Evolutionary conservation across 2,329 filamentous ascomycete genomes (phyloP).

Genomic region (Neobulgaria alba): DNA sequence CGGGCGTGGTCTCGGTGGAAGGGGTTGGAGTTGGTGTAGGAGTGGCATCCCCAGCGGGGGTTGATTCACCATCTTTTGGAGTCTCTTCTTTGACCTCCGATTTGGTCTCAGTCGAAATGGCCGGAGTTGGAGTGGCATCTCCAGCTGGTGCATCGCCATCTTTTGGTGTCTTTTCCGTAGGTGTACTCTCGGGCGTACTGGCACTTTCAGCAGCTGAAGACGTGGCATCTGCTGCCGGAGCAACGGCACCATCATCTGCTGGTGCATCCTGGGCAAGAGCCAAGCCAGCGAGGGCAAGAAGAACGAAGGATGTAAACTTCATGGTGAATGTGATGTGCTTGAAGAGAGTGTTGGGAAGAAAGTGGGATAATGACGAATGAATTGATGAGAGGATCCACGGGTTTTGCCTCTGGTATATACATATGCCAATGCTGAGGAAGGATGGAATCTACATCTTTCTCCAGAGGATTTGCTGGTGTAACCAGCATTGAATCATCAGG

Average conservation of each 20-base stretch:
- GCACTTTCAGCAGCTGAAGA: background rate
- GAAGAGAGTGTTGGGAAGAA: background rate
- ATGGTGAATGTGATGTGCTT: background rate
- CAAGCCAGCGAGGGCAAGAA: background rate
- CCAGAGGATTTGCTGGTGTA: too few relatives aligned
- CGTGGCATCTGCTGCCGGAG: background rate
- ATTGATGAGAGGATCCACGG: too few relatives aligned
- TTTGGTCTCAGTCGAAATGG: background rate
- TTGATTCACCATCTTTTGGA: background rate
- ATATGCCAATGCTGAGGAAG: too few relatives aligned
- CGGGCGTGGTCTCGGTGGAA: too few relatives aligned
- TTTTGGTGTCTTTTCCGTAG: too few relatives aligned
- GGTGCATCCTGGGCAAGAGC: background rate
- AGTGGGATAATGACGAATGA: too few relatives aligned
- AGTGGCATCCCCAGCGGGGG: background rate
- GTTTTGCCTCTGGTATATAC: too few relatives aligned
- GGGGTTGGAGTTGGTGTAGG: background rate
- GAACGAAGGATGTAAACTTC: background rate
- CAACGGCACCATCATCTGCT: background rate
- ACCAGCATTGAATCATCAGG: too few relatives aligned
- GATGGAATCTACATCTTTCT: too few relatives aligned
- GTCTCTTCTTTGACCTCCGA: background rate
- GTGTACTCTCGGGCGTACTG: too few relatives aligned
- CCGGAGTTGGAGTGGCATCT: background rate
- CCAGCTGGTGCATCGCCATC: background rate